Conservation (phyloP, 164 flowering plant genomes). For the Houttuynia cordata region DNA sequence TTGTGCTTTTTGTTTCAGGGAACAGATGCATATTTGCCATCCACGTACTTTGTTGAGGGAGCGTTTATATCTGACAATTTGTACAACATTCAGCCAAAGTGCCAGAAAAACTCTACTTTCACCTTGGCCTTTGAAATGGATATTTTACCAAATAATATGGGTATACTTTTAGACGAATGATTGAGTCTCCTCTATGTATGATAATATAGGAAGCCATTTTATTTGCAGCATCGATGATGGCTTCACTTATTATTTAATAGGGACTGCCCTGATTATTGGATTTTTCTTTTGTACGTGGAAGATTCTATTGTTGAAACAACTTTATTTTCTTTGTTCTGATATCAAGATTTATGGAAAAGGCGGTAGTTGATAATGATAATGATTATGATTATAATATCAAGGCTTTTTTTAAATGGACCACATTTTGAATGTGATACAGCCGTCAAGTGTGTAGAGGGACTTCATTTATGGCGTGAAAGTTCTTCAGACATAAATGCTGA, state of each 20-base stretch:
- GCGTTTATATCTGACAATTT: slow-evolving; percentile 36
- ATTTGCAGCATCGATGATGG: slow-evolving; percentile 1
- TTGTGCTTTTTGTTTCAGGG: slow-evolving; percentile 43
- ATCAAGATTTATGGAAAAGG: too few species aligned
- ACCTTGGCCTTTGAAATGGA: slow-evolving; percentile 13
- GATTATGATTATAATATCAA: too few species aligned
- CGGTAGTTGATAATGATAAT: too few species aligned
- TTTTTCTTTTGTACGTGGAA: not conserved
- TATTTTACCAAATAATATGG: too few species aligned
- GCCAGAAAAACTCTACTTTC: slow-evolving; percentile 38
- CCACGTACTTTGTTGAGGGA: slow-evolving; percentile 41
- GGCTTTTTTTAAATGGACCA: too few species aligned
- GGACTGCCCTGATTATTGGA: not conserved
- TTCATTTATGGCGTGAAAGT: slow-evolving; percentile 65
- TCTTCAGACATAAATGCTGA: slow-evolving; percentile 54
- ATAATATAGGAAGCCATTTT: too few species aligned
- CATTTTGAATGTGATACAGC: not conserved
- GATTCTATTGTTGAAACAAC: slow-evolving; percentile 5
- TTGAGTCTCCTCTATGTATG: too few species aligned
- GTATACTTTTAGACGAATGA: too few species aligned
- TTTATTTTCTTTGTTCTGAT: too few species aligned
- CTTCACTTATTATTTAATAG: not conserved
- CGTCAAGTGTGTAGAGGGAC: slow-evolving; percentile 50
- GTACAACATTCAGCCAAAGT: slow-evolving; percentile 45
- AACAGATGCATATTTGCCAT: slow-evolving; percentile 24